Evolutionary conservation across 2,329 filamentous ascomycete species (phyloP), one percentile per base, ranked within the genome.

Genomic region (Rhinocladiella similis): DNA sequence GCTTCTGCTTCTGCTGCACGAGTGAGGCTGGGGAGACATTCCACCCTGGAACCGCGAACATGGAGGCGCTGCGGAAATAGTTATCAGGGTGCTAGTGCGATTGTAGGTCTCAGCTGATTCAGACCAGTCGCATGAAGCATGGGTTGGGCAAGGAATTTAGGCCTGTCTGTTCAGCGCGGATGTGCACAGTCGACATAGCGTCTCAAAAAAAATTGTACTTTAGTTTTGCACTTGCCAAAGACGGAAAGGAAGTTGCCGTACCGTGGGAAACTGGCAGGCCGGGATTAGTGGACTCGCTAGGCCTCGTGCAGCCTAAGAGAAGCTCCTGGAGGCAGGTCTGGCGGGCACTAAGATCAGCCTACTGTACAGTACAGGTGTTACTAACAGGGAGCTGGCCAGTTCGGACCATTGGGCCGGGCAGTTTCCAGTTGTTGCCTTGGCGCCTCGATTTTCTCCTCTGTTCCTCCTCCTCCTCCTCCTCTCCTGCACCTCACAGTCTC

Each of bases 11-110:
- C 65, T 63, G 68, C 66, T 54, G 63, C 47, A 39, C 64, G 5
- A 65, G 55, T 7, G 61, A 52, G 14, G 48, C 46, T 33, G 62
- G 50, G 54, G 90, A 84, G 35, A 97, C 80, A 38, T 90, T 90
- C 92, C 93, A 97, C 65, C 94, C 94, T 68, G 90, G 89, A 27
- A 97, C 92, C 9, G 91, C 87, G 73, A 97, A 97, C 93, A 97
- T 73, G 59, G 33, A 65, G 46, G 10, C 39, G 45, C 19, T 39
- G 55, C 48, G 10, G 39, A 53, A 47, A 7, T 46, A 42, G n/a
- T 35, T 47, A 50, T 55, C 47, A 38, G 46, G 29, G 52, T 46
- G 29, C 33, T 53, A 51, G 35, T 19, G 19, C 46, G 18, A 22
- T 53, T 64, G 56, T 50, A 57, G 51, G 53, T 61, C 42, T 59